A percentile compares a stretch with the other conserved stretches of the same genome.
Evolutionary conservation across 139 green algal genomes (phyloP).

Genomic region (Coccomyxa sp.): DNA sequence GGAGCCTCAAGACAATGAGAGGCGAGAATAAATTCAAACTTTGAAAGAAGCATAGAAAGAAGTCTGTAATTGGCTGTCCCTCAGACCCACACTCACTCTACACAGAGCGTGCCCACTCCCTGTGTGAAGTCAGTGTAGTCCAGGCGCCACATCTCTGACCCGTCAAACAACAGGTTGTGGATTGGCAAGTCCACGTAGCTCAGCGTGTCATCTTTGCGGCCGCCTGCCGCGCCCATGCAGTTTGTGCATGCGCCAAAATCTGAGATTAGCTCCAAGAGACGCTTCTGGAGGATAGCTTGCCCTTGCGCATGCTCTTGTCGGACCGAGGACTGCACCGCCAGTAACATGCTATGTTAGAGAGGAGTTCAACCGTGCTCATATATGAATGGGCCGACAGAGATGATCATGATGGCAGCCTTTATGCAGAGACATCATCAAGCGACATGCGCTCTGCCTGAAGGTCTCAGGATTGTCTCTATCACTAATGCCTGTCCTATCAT

Average conservation of each 20-base stretch:
- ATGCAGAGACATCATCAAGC: too few species aligned
- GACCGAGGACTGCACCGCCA: conserved; percentile 8
- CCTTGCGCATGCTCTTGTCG: conserved; percentile 34
- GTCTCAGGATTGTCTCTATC: too few species aligned
- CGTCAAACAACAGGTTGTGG: conserved; percentile 59
- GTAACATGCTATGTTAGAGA: not conserved
- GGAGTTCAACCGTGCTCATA: not conserved
- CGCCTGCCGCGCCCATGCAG: conserved; percentile 2
- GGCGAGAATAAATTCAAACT: too few species aligned
- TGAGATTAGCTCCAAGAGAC: conserved; percentile 39
- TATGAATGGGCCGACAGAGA: not conserved
- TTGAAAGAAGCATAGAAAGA: too few species aligned
- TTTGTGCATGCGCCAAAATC: conserved; percentile 39
- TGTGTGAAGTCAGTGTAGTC: conserved; percentile 46
- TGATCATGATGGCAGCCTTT: too few species aligned
- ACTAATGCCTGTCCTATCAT: too few species aligned
- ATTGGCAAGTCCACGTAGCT: conserved; percentile 42
- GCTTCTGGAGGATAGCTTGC: conserved; percentile 36
- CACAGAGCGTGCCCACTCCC: conserved; percentile 22
- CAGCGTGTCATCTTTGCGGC: conserved; percentile 12
- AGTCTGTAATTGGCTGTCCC: too few species aligned
- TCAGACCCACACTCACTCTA: conserved; percentile 2
- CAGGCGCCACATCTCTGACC: conserved; percentile 19
- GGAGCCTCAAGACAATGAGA: too few species aligned
- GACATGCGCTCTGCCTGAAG: too few species aligned